Base-by-base conservation (phyloP, 495 filamentous ascomycete species). In the Cudoniella acicularis region DNA sequence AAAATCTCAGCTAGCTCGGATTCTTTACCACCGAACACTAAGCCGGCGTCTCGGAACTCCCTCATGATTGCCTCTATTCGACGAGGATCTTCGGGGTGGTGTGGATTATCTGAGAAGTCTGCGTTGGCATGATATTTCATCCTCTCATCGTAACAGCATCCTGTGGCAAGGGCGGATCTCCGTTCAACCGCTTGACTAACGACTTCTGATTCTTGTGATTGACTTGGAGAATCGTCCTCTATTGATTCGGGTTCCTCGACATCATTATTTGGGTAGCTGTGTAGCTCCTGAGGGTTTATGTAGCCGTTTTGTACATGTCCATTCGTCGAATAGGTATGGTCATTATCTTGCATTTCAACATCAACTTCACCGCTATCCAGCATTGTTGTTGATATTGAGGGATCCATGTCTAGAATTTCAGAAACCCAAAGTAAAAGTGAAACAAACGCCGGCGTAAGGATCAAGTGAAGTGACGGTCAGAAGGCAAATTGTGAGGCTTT, bases 101-200 rank as follows among this genome's bases (percentile, higher is more conserved):
- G 83, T 17, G 93, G 89, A 43, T 77, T 77, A 46, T 69, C 77
- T 64, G 67, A 80, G 80, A 72, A 80, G 62, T 88, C 83, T 3
- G 91, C 81, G 64, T 96, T 95, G 36, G 86, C 86, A 67, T 98
- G 94, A 60, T 88, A 86, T 52, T 91, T 89, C 94, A 98, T 98
- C 18, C 92, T 84, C 22, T 84, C 81, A 74, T 98, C 94, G 69
- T 97, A 98, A 62, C 91, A 94, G 45, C 88, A 79, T 36, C 95
- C 86, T 8, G 89, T 88, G 3, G 89, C 73, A 48, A 91, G 72
- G 22, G 70, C 41, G 18, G 72, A 67, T 25, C 30, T 56, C 18
- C 63, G 52, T 10, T n/a, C 2, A 1, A 26, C 2, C 17, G 52
- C 22, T 25, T 43, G 22, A n/a, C 30, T 21, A n/a, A 36, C 43